A percentile compares a stretch with the other conserved stretches of the same genome.
Evolutionary conservation across 176 grass and related monocot genomes (phyloP).

Genomic region (Eragrostis nindensis): DNA sequence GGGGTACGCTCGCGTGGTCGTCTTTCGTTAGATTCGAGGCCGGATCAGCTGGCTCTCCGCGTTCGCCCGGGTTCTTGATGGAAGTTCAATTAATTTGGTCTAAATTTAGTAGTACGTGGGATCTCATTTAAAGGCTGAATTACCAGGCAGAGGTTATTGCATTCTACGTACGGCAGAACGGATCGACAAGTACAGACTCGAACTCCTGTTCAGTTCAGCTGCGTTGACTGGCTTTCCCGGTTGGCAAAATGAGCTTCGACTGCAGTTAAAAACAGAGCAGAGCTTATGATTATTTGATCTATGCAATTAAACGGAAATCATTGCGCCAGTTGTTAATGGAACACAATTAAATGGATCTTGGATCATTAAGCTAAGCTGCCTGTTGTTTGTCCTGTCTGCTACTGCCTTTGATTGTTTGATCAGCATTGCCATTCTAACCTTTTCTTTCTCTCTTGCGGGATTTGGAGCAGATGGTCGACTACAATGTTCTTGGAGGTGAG

Average conservation of each 20-base stretch:
- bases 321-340: background rate
- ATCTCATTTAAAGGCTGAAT: background rate
- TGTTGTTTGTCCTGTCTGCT: slow-evolving; percentile 7
- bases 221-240: background rate
- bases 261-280: slow-evolving; percentile 1
- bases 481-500: slow-evolving; percentile 74
- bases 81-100: slow-evolving; percentile 24
- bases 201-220: background rate
- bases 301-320: background rate
- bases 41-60: background rate
- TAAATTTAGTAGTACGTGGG: background rate
- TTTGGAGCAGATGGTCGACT: slow-evolving; percentile 73
- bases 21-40: background rate
- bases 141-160: background rate
- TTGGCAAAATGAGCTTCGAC: background rate
- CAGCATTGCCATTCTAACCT: slow-evolving; percentile 18
- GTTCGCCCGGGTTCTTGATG: background rate
- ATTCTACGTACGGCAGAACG: background rate
- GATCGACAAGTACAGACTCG: background rate
- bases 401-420: background rate
- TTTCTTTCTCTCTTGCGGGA: background rate
- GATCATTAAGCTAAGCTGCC: background rate
- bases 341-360: background rate
- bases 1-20: no score
- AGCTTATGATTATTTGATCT: slow-evolving; percentile 7